Base-by-base conservation (phyloP, 176 grass and related monocot genomes). In the Zea luxurians region DNA sequence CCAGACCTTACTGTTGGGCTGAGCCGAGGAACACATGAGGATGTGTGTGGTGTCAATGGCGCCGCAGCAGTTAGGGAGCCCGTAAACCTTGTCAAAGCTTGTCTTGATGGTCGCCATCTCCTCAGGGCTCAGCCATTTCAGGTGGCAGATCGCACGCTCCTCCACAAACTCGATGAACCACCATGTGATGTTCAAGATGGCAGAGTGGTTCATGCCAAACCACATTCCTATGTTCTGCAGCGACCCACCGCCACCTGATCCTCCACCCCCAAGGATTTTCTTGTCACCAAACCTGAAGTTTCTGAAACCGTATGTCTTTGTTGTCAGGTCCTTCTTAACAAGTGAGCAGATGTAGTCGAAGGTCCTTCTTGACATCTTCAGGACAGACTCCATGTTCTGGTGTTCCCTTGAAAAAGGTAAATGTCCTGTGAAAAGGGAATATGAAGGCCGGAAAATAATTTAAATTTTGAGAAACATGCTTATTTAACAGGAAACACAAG, bases 151-250 rank as follows among this genome's bases (percentile, higher is more conserved):
- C 0, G 77, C 88, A 0, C 70, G 76, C 70, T 84, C 85, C 86
- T 97, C 93, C 93, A 97, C 86, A 20, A 88, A 86, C 81, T 97
- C 93, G 13, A 97, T 89, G 48, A 97, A 97, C 47, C 88, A 81
- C 93, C 93, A 97, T 20, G 93, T 97, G 73, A 97, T 92, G 86
- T 93, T 89, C 13, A 90, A 90, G 71, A 97, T 92, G 43, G 90
- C 91, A 16, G 93, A 97, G 73, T 97, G 93, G 72, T 91, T 97
- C 88, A 92, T 86, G 15, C 90, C 88, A 38, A 97, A 97, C 46
- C 83, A 82, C 27, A 76, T 75, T 61, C 93, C 93, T 64, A 93
- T 84, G 77, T 85, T 89, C 80, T 85, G 70, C 50, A 93, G 85
- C 4, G 93, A 87, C 53, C 93, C 55, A 97, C 83, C 4, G 83